A percentile compares a stretch with the other conserved stretches of the same genome.
phyloP scores from a whole-genome alignment of 768 basidiomycete genomes.

The Collybia sordida region DNA sequence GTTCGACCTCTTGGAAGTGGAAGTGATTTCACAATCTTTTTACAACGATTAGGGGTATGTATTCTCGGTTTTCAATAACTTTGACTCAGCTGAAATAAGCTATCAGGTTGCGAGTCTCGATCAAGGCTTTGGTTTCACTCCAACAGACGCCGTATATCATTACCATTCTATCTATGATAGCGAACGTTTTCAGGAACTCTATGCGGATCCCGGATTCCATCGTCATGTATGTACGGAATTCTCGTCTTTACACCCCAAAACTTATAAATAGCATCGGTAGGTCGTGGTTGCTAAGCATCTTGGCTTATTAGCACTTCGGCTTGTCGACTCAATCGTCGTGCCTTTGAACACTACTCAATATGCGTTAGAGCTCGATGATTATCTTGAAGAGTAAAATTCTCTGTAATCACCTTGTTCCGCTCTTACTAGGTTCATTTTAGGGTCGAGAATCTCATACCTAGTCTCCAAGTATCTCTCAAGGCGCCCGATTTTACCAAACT shows the following conservation, averaged over 20 bases:
- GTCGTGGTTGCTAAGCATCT: conserved; percentile 67
- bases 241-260: neutral
- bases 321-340: conserved; percentile 62
- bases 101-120: conserved; percentile 42
- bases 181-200: conserved; percentile 69
- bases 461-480: conserved; percentile 11
- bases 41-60: conserved; percentile 66
- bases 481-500: conserved; percentile 42
- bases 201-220: conserved; percentile 75
- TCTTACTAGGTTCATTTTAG: conserved; percentile 23
- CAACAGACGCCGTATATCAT: conserved; percentile 66
- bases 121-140: conserved; percentile 39
- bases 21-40: conserved; percentile 90
- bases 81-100: neutral
- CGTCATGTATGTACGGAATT: conserved; percentile 52
- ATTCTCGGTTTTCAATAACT: neutral
- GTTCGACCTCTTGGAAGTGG: conserved; percentile 76
- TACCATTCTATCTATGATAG: conserved; percentile 80
- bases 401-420: neutral
- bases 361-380: conserved; percentile 60
- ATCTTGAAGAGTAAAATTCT: conserved; percentile 53
- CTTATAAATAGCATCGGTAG: conserved; percentile 27
- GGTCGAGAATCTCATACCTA: conserved; percentile 47
- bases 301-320: conserved; percentile 60
- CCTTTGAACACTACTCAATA: conserved; percentile 82